Evolutionary conservation across 371 early-diverging fungal species (phyloP).

Genomic region (Mucor lusitanicus): DNA sequence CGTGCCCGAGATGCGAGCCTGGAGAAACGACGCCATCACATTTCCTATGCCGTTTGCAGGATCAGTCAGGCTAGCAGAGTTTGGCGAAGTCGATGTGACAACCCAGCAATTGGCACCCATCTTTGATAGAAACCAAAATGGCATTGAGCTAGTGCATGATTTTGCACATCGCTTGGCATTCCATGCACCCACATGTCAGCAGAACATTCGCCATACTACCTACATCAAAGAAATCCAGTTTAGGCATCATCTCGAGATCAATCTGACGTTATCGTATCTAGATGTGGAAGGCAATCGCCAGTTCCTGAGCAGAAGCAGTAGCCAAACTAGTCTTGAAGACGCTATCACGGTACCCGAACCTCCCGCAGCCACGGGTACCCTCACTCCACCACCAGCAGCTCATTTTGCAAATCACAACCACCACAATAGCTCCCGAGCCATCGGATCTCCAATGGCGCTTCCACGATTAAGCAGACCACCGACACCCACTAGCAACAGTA

Average conservation of each 20-base stretch:
- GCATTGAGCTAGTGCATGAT: constrained; percentile 32
- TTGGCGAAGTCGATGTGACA: constrained; percentile 21
- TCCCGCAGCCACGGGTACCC: background rate
- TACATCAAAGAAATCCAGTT: constrained; percentile 39
- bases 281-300: constrained; percentile 24
- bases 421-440: background rate
- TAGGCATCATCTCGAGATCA: constrained; percentile 34
- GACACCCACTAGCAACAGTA: background rate
- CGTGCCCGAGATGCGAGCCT: constrained; percentile 39
- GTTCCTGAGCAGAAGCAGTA: constrained; percentile 1
- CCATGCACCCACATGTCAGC: constrained; percentile 40
- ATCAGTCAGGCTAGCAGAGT: constrained; percentile 27
- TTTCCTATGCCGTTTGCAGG: constrained; percentile 33
- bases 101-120: constrained; percentile 24
- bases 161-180: constrained; percentile 44
- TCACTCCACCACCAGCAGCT: constrained; percentile 21
- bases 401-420: constrained; percentile 2
- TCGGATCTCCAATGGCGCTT: background rate
- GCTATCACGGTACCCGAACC: background rate
- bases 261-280: constrained; percentile 31
- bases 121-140: constrained; percentile 27
- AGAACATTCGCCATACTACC: constrained; percentile 39
- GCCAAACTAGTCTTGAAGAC: constrained; percentile 9
- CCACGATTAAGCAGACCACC: background rate
- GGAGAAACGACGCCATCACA: constrained; percentile 23